Evolutionary conservation across 305 asterid genomes (phyloP), one percentile per base, ranked within the genome.

Genomic region (Rubia balearica): DNA sequence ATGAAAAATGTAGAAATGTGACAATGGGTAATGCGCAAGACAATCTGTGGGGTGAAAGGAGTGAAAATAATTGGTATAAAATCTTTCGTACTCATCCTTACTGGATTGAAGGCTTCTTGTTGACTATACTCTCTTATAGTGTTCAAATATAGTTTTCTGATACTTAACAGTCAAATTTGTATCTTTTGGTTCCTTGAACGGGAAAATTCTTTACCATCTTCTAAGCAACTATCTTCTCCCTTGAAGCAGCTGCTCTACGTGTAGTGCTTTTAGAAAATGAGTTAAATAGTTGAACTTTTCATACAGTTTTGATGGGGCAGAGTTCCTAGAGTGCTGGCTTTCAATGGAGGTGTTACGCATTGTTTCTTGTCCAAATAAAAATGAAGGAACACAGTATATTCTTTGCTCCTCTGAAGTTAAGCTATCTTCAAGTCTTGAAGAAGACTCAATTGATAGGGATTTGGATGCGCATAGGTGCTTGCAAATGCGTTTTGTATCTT

Each of bases 301-400:
- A 76, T 80, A 79, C 94, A 93, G 98, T 90, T 85, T 79, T 79
- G 90, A 84, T 77, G 85, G 73, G 65, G 81, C 80, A 68, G 90
- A 84, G 76, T 72, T 76, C 67, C 80, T 83, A 0, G 91, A 81
- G 70, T 84, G 82, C 81, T 83, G 90, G 95, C 84, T 81, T 71
- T 86, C 87, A 40, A 76, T 75, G 69, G 84, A 84, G 84, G 81
- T 88, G 59, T 82, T 87, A 76, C 82, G 69, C 79, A 74, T 91
- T 74, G 81, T 80, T 42, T 79, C 87, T 76, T 68, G 74, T 81
- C 80, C 86, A 61, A 70, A 71, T 21, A 78, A 75, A 70, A 75
- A 77, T 77, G 86, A 76, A 70, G 76, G 74, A 70, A 74, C 70
- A 71, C 74, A 71, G 68, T 80, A 73, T 76, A 65, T 86, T 45